Evolutionary conservation across 2,329 filamentous ascomycete genomes (phyloP), one percentile per base, ranked within the genome.

Genomic region (Ceratocystis eucalypticola): DNA sequence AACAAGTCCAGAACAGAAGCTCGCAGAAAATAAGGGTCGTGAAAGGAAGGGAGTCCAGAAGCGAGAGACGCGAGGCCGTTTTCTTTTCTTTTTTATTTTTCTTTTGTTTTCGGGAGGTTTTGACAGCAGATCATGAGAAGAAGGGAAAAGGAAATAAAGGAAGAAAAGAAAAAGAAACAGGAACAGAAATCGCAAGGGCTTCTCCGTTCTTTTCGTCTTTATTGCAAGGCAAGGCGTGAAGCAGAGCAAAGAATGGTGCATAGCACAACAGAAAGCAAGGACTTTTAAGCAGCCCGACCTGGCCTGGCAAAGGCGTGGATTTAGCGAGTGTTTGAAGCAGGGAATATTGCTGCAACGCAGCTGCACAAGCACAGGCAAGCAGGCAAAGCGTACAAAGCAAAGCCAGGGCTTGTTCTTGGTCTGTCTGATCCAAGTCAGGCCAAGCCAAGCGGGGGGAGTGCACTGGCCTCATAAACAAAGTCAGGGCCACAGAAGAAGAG

Each of bases 291-390:
- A 37, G 33, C 33, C 33, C 33, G 33, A 37, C 33, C 8, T 37
- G 10, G 33, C 33, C 33, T 37, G 33, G 59, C 41, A 62, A 44
- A 62, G 61, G 61, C 33, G 61, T 62, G 61, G 41, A 30, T 48
- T 28, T 62, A 62, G 61, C 61, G 61, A 46, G 45, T 62, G 61
- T 62, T 62, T 62, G 41, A 62, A 48, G 61, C 45, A 30, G 61
- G 53, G 53, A 57, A 57, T 57, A 28, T 28, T 57, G 53, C 53
- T 57, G 53, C 53, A 57, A 57, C 30, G 53, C 53, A 28, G 53
- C 53, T 57, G 53, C 53, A 57, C 53, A 50, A 37, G 46, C 46
- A 50, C 46, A 57, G 33, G 33, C 33, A 37, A 37, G 33, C 33
- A 57, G 53, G 53, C 22, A 57, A 15, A 57, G 22, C n/a, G 46